Conservation (phyloP, 2,329 filamentous ascomycete species). For the Pseudocercospora fijiensis region DNA sequence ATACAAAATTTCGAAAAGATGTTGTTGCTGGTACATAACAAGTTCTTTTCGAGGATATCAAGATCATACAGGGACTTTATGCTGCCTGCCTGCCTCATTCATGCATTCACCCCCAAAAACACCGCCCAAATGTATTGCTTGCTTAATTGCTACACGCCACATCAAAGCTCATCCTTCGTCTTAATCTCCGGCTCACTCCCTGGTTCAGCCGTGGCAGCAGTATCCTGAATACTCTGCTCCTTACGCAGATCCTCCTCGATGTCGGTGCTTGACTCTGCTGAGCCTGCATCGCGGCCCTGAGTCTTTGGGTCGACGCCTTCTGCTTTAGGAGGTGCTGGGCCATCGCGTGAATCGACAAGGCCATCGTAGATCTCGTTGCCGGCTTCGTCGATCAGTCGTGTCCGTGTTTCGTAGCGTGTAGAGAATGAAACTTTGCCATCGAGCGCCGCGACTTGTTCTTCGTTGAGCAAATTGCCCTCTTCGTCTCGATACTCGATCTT, state of each 20-base stretch:
- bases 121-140: constrained; percentile 8
- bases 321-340: constrained; percentile 32
- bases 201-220: constrained; percentile 29
- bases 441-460: constrained; percentile 77
- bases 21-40: neutral
- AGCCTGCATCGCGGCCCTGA: constrained; percentile 46
- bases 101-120: neutral
- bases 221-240: constrained; percentile 45
- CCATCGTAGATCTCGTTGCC: constrained; percentile 71
- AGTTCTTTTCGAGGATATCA: neutral
- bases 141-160: neutral
- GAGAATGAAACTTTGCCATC: constrained; percentile 94
- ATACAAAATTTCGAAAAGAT: neutral
- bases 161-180: constrained; percentile 9
- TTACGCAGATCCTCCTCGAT: constrained; percentile 43
- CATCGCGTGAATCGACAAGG: constrained; percentile 48
- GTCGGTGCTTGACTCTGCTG: constrained; percentile 40
- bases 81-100: neutral
- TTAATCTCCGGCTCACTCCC: constrained; percentile 15
- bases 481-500: constrained; percentile 93
- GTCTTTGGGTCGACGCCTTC: constrained; percentile 56
- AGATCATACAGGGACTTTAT: neutral
- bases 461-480: constrained; percentile 81
- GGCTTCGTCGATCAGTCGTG: constrained; percentile 72
- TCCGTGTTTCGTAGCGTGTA: constrained; percentile 93